These are phyloP conservation scores for Neoboletus brunneissimus DNA, from an alignment of 768 basidiomycete genomes.

Conservation along the genomic window DNA sequence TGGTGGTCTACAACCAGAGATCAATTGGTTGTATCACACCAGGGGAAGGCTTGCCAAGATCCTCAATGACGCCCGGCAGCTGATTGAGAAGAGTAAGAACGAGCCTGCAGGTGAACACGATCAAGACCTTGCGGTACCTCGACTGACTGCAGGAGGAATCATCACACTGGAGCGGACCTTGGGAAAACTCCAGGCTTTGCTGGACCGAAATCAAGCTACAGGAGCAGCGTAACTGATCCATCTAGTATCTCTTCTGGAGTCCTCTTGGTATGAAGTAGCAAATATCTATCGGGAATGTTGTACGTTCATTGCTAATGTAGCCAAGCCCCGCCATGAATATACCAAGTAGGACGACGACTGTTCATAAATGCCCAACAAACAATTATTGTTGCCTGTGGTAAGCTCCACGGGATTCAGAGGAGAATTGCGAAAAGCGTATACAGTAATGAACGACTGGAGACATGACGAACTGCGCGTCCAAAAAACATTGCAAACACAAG, in stretches of 20 bases:
- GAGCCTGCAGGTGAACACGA: conserved; percentile 27
- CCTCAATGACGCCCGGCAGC: conserved; percentile 53
- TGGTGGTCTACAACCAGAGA: conserved; percentile 66
- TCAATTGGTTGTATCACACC: conserved; percentile 69
- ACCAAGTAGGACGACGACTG: neutral
- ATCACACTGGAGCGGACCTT: conserved; percentile 76
- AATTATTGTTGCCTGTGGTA: conserved; percentile 4
- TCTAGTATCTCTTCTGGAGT: conserved; percentile 14
- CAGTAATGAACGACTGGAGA: conserved; percentile 21
- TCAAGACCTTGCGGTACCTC: conserved; percentile 60
- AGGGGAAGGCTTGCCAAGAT: conserved; percentile 66
- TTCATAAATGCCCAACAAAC: conserved; percentile 12
- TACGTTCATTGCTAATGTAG: conserved; percentile 27
- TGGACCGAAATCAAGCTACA: conserved; percentile 16
- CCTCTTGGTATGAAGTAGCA: conserved; percentile 20
- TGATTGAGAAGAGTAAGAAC: conserved; percentile 68
- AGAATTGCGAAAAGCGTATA: conserved; percentile 9
- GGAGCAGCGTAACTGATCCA: conserved; percentile 15
- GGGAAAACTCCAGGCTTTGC: conserved; percentile 54
- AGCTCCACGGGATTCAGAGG: conserved; percentile 1
- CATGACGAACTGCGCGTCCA: conserved; percentile 11
- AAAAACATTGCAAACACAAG: conserved; percentile 17
- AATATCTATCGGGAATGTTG: conserved; percentile 28
- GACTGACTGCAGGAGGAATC: conserved; percentile 74
- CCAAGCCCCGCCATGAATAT: conserved; percentile 2